Evolutionary conservation across 75 land plant genomes (phyloP).

Genomic region (Picea sitchensis): DNA sequence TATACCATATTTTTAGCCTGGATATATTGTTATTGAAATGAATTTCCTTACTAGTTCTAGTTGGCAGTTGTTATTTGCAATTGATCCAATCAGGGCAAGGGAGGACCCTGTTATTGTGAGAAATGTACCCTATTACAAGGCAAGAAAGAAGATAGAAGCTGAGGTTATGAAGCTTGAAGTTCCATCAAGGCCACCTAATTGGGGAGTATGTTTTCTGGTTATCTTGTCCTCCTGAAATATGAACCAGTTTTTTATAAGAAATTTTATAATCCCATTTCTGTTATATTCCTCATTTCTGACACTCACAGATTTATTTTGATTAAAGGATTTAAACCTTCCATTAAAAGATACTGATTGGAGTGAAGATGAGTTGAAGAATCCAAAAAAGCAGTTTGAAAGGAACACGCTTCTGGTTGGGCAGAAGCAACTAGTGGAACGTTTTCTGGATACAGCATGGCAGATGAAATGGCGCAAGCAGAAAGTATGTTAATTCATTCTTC

Average conservation of each 20-base stretch:
- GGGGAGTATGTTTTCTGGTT: conserved; percentile 63
- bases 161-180: conserved; percentile 75
- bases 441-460: conserved; percentile 79
- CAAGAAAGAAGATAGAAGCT: conserved; percentile 61
- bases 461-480: conserved; percentile 80
- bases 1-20: neutral
- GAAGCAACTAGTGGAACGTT: conserved; percentile 51
- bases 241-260: neutral
- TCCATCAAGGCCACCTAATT: conserved; percentile 83
- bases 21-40: neutral
- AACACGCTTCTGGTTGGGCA: conserved; percentile 62
- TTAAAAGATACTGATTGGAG: conserved; percentile 67
- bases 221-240: neutral
- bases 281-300: neutral
- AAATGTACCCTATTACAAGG: conserved; percentile 84
- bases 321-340: conserved; percentile 56
- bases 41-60: neutral
- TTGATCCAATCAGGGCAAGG: conserved; percentile 75
- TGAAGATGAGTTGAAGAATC: conserved; percentile 70
- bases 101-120: conserved; percentile 76
- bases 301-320: neutral
- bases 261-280: neutral
- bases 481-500: conserved; percentile 24
- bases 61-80: conserved; percentile 57
- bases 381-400: conserved; percentile 60